These are phyloP conservation scores for Pleurozium schreberi DNA, from an alignment of 225 moss, liverwort and hornwort species.

Conservation along the genomic window DNA sequence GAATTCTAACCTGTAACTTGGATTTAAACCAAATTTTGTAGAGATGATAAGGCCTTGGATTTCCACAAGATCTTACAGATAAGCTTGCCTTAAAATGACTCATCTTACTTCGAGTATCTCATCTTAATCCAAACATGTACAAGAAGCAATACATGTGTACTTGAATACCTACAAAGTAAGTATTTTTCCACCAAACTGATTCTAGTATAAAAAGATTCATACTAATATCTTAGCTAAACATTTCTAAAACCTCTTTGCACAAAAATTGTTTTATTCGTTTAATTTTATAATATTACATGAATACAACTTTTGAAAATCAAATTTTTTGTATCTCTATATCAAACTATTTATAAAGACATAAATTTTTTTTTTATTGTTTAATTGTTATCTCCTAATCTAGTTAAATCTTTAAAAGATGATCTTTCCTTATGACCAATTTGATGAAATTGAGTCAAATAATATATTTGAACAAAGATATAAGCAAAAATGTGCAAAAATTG, in stretches of 20 bases:
- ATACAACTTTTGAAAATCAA: not conserved
- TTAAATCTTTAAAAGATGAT: not conserved
- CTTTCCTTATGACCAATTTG: not conserved
- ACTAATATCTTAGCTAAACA: not conserved
- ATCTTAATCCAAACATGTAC: too few relatives aligned
- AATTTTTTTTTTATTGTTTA: not conserved
- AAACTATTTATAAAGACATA: not conserved
- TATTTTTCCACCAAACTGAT: too few relatives aligned
- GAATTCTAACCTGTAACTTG: too few relatives aligned
- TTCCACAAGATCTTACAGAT: too few relatives aligned
- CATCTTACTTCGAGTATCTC: too few relatives aligned
- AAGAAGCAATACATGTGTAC: too few relatives aligned
- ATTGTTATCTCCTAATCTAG: not conserved
- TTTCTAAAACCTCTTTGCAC: rapidly evolving
- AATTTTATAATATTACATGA: not conserved
- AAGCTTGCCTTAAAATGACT: too few relatives aligned
- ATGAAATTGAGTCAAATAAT: not conserved
- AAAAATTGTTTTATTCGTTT: not conserved
- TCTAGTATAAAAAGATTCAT: rapidly evolving
- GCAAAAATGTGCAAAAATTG: not conserved
- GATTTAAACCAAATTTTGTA: too few relatives aligned
- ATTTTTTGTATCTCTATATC: not conserved
- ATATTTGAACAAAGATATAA: not conserved
- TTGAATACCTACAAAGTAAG: too few relatives aligned
- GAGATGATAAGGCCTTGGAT: too few relatives aligned